Base-by-base conservation (phyloP, 2,329 filamentous ascomycete genomes). In the Colletotrichum cereale region DNA sequence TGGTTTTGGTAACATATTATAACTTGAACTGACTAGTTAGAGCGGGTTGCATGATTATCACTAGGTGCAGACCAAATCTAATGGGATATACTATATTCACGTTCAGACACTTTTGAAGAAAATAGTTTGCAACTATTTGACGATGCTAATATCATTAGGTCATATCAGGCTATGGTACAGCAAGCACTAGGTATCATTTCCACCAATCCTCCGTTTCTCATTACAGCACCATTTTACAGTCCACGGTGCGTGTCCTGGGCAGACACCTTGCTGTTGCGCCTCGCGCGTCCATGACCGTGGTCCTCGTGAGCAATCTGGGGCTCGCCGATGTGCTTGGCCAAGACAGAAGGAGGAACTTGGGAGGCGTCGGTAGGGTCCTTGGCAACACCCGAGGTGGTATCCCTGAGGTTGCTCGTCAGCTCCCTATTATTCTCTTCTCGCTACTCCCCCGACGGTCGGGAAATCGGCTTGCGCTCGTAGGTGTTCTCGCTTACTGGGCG, bases 331-430 rank as follows among this genome's bases (percentile, higher is more conserved):
- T 85, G 82, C 75, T 84, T 79, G 60, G 81, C 80, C 71, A 90
- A 56, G 0, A 86, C 84, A 2, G 87, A 89, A 6, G 88, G 88
- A 1, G 88, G 87, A 0, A 89, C 87, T 76, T 90, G 87, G 0
- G 88, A 81, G 1, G 88, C 87, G 73, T 90, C 88, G 24, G 83
- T 86, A 5, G 87, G 87, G 57, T 89, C 87, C 72, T 80, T 81
- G 61, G 76, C 66, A 48, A 60, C 48, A 44, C 66, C 63, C 7
- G 56, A 60, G 5, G 70, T 58, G n/a, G 42, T 68, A 53, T 67
- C 77, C 58, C 70, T 60, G 57, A 56, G 38, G 55, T 58, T 53
- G 52, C 67, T 60, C 56, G 71, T 74, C 64, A 74, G 73, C n/a
- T 70, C 44, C 48, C 44, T 29, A 53, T 11, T 47, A 69, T 72